phyloP scores from a whole-genome alignment of 78 protist genomes.

The Isochrysis galbana region DNA sequence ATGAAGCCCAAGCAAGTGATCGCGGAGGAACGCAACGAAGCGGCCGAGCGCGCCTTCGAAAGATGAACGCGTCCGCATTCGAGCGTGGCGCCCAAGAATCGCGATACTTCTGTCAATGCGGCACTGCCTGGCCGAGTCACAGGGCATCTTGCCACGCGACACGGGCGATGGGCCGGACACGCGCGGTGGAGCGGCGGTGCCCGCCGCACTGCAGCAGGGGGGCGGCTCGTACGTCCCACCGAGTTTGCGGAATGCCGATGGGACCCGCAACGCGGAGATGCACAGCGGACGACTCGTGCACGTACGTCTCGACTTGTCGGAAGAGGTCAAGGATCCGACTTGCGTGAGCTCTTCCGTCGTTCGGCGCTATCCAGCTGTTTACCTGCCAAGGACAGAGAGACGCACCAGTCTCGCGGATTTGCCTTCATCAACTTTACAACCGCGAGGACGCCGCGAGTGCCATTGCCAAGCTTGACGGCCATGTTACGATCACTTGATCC shows the following conservation, averaged over 20 bases:
- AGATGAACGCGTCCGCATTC: background rate
- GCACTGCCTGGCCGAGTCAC: background rate
- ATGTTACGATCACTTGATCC: conserved; percentile 61
- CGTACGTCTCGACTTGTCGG: conserved; percentile 60
- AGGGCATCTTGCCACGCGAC: background rate
- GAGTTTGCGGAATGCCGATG: conserved; percentile 15
- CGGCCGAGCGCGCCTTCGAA: conserved; percentile 21
- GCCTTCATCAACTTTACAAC: conserved; percentile 43
- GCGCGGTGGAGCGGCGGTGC: background rate
- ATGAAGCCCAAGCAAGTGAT: background rate
- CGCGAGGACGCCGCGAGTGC: conserved; percentile 55
- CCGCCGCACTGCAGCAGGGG: background rate
- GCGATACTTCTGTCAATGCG: background rate
- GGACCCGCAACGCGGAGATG: background rate
- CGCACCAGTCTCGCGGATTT: conserved; percentile 54
- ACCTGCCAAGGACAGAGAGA: conserved; percentile 54
- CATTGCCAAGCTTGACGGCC: conserved; percentile 45
- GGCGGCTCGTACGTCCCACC: background rate
- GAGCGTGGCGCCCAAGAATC: background rate
- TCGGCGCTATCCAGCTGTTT: conserved; percentile 43
- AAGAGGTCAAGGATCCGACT: conserved; percentile 56
- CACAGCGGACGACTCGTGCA: conserved; percentile 43
- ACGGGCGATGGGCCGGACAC: background rate
- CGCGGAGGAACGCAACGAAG: background rate
- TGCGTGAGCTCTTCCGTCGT: conserved; percentile 64